Percentiles rank a stretch among this genome's conserved stretches.
phyloP scores from a whole-genome alignment of 768 basidiomycete species.

The Amanita pallidorosea region DNA sequence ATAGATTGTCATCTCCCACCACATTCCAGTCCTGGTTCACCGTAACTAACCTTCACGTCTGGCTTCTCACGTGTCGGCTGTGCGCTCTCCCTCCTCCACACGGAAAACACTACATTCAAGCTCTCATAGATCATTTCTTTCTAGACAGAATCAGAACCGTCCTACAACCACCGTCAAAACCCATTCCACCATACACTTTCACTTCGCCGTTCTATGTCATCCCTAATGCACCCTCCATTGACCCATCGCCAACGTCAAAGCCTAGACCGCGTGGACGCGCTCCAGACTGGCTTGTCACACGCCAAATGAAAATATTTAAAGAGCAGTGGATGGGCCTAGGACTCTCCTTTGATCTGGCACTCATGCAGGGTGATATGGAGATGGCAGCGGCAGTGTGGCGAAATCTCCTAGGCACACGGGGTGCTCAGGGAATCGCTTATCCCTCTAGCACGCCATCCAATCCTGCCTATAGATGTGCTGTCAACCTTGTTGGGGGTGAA shows the following conservation, averaged over 20 bases:
- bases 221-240: conserved; percentile 23
- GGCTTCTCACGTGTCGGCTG: conserved; percentile 86
- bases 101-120: conserved; percentile 66
- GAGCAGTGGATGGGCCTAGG: conserved; percentile 86
- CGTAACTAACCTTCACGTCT: conserved; percentile 84
- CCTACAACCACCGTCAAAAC: conserved; percentile 44
- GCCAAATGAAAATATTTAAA: conserved; percentile 86
- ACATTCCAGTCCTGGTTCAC: conserved; percentile 98
- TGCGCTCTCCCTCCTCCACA: conserved; percentile 67
- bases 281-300: conserved; percentile 69
- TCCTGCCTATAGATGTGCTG: conserved; percentile 41
- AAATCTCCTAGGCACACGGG: conserved; percentile 79
- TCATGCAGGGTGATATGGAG: conserved; percentile 68
- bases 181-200: conserved; percentile 34
- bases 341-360: conserved; percentile 68
- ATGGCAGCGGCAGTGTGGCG: conserved; percentile 87
- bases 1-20: conserved; percentile 78
- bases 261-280: conserved; percentile 26
- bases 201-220: conserved; percentile 33
- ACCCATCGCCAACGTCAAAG: conserved; percentile 1
- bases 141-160: conserved; percentile 77
- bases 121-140: conserved; percentile 90
- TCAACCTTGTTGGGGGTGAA: conserved; percentile 61
- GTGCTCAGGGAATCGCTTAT: conserved; percentile 58
- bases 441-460: conserved; percentile 12